Conservation (phyloP, 495 filamentous ascomycete species). For the Penicillium paradoxum region DNA sequence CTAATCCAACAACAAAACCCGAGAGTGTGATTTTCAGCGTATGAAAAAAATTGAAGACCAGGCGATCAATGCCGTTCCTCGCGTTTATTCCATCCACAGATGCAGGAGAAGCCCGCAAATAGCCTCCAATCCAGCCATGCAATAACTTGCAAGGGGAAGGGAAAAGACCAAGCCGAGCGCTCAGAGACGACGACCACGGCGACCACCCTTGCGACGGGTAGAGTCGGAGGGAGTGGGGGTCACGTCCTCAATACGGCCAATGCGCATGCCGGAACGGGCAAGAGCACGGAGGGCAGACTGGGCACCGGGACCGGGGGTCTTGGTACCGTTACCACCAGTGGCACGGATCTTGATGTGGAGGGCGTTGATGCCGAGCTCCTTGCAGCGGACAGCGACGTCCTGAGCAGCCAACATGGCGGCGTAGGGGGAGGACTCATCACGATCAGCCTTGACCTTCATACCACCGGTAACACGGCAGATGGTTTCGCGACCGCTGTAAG, state of each 20-base stretch:
- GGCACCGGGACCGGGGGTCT: slow-evolving; percentile 97
- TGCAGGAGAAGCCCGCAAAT: slow-evolving; percentile 33
- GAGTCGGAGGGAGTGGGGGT: slow-evolving; percentile 98
- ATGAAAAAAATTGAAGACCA: slow-evolving; percentile 52
- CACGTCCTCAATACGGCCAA: slow-evolving; percentile 98
- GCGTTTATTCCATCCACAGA: slow-evolving; percentile 55
- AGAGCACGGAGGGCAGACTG: slow-evolving; percentile 98
- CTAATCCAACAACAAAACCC: slow-evolving; percentile 21
- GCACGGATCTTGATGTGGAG: slow-evolving; percentile 99
- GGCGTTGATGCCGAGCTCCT: slow-evolving; percentile 98
- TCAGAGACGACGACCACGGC: slow-evolving; percentile 99
- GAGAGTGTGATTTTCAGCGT: slow-evolving; percentile 34
- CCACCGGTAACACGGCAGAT: slow-evolving; percentile 98
- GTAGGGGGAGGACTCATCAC: slow-evolving; percentile 99
- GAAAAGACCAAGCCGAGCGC: slow-evolving; percentile 28
- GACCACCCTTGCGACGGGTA: slow-evolving; percentile 99
- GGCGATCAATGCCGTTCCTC: slow-evolving; percentile 52
- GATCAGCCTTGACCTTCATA: slow-evolving; percentile 99
- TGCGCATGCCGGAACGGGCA: slow-evolving; percentile 98
- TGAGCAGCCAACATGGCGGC: slow-evolving; percentile 99
- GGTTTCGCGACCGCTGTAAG: slow-evolving; percentile 96
- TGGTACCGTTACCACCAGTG: slow-evolving; percentile 98
- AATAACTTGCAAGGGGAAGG: slow-evolving; percentile 26
- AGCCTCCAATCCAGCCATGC: slow-evolving; percentile 36
- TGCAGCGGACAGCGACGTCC: slow-evolving; percentile 88